These are phyloP conservation scores for Secale cereale DNA, from an alignment of 176 grass and related monocot genomes.

Conservation along the genomic window DNA sequence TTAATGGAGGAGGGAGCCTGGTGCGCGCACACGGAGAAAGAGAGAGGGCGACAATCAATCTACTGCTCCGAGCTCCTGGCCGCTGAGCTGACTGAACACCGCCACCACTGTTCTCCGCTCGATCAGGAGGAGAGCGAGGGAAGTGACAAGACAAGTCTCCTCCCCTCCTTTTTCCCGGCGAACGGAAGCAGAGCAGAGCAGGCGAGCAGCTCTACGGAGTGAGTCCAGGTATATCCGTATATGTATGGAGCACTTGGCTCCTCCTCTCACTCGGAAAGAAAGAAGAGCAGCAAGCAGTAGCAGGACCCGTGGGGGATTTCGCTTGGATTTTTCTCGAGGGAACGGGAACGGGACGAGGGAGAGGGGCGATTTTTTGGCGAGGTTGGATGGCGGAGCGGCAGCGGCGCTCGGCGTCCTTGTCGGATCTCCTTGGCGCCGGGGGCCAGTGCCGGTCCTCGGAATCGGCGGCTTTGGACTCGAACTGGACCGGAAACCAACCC, in stretches of 20 bases:
- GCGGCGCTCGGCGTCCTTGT: slow-evolving; percentile 24
- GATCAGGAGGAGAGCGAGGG: not conserved
- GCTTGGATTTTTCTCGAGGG: slow-evolving; percentile 13
- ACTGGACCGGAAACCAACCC: not conserved
- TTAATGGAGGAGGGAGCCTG: too few species aligned
- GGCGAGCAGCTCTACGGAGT: not conserved
- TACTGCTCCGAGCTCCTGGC: not conserved
- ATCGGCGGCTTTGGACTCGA: slow-evolving; percentile 20
- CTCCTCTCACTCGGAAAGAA: not conserved
- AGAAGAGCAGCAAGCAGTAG: not conserved
- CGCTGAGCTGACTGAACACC: slow-evolving; percentile 14
- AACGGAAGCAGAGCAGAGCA: not conserved
- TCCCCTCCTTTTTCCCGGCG: not conserved
- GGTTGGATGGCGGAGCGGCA: slow-evolving; percentile 12
- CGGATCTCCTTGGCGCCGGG: slow-evolving; percentile 37
- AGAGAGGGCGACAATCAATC: not conserved
- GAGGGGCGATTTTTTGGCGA: slow-evolving; percentile 26
- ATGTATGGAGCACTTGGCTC: not conserved
- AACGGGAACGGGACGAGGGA: too few species aligned
- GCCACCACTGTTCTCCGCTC: not conserved
- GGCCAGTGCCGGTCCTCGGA: slow-evolving; percentile 41
- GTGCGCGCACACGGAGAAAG: too few species aligned
- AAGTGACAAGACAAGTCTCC: slow-evolving; percentile 2
- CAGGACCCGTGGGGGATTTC: slow-evolving; percentile 32
- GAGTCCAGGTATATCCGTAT: not conserved